Evolutionary conservation across 306 rosid species (phyloP).

Genomic region (Malus asiatica): DNA sequence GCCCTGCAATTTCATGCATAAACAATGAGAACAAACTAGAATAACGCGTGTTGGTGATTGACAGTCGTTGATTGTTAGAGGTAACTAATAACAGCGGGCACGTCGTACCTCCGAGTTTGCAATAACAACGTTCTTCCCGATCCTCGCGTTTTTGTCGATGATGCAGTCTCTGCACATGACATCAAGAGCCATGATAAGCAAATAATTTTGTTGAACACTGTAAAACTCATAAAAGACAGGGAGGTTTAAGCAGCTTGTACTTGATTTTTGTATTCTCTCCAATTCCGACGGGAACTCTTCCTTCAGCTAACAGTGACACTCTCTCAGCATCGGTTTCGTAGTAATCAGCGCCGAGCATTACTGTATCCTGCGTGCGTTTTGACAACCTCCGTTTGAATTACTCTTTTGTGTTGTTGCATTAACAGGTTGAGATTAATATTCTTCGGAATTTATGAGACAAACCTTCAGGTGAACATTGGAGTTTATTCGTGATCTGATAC

Average conservation of each 20-base stretch:
- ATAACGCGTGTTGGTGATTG: neutral
- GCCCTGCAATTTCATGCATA: conserved; percentile 45
- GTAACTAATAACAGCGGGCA: neutral
- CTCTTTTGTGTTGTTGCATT: neutral
- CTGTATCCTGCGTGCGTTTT: conserved; percentile 61
- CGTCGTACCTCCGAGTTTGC: conserved; percentile 63
- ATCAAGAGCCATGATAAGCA: conserved; percentile 7
- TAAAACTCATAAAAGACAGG: neutral
- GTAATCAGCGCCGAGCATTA: conserved; percentile 94
- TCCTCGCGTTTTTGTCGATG: conserved; percentile 89
- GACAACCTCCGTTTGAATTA: neutral
- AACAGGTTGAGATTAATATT: neutral
- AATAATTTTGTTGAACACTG: neutral
- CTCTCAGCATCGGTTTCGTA: conserved; percentile 69
- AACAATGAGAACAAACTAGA: neutral
- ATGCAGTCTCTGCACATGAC: conserved; percentile 65
- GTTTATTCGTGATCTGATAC: conserved; percentile 81
- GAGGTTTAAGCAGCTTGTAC: conserved; percentile 27
- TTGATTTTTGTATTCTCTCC: conserved; percentile 83
- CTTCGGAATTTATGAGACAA: conserved; percentile 6
- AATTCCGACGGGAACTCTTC: conserved; percentile 84
- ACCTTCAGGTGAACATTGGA: conserved; percentile 83
- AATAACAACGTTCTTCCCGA: conserved; percentile 70
- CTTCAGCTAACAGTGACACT: conserved; percentile 59
- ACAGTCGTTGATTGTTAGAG: neutral